Evolutionary conservation across 805 yeast genomes (phyloP).

Genomic region (Saccharomycopsis malanga): DNA sequence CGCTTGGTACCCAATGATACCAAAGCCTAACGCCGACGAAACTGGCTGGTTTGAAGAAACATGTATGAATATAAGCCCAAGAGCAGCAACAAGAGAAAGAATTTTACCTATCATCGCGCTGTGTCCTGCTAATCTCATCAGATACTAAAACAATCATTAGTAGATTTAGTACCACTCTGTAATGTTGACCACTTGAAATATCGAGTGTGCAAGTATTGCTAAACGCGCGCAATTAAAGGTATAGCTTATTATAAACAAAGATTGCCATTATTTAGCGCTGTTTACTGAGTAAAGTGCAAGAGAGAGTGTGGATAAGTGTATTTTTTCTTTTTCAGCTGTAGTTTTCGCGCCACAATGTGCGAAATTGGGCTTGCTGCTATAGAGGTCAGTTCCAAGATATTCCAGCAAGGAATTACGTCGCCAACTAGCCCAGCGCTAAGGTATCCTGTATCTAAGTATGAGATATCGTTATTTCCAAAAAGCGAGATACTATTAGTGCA

Average conservation of each 20-base stretch:
- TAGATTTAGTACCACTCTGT: no score
- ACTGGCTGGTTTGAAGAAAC: constrained; percentile 37
- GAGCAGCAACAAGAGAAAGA: neutral
- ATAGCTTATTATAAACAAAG: neutral
- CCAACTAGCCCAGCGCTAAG: neutral
- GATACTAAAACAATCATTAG: no score
- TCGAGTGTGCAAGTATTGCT: no score
- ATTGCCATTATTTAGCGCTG: neutral
- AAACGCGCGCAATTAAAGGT: constrained; percentile 23
- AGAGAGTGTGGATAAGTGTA: neutral
- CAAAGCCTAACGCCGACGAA: constrained; percentile 57
- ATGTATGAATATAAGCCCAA: constrained; percentile 4
- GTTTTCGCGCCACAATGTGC: neutral
- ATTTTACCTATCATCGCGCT: no score
- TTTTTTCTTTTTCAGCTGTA: neutral
- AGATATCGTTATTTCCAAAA: constrained; percentile 7
- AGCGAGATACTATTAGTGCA: constrained; percentile 6
- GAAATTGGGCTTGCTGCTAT: neutral
- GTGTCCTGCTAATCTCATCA: no score
- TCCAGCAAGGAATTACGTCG: neutral
- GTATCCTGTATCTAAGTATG: no score
- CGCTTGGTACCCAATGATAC: constrained; percentile 55
- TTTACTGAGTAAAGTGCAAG: no score
- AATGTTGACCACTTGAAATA: no score
- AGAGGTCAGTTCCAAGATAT: neutral